Percentiles rank a stretch among this genome's conserved stretches.
Evolutionary conservation across 192 early-diverging fungal species (phyloP).

Genomic region (Coemansia asiatica): DNA sequence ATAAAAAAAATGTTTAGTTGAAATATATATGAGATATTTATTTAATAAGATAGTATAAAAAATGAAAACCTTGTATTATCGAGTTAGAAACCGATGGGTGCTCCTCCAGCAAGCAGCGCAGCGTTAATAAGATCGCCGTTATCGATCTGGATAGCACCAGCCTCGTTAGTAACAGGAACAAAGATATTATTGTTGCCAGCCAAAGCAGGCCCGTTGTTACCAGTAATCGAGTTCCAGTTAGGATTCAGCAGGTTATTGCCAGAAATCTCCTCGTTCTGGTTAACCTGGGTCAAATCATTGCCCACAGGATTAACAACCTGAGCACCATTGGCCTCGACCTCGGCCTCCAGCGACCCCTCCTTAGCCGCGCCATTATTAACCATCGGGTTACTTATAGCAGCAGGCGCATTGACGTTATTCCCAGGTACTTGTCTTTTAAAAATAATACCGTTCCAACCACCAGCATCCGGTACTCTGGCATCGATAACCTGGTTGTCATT

Average conservation of each 20-base stretch:
- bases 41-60: not conserved
- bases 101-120: slow-evolving; percentile 15
- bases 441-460: slow-evolving; percentile 4
- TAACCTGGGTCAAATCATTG: slow-evolving; percentile 34
- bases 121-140: slow-evolving; percentile 42
- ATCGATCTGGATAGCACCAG: slow-evolving; percentile 46
- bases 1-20: not conserved
- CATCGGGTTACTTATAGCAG: slow-evolving; percentile 20
- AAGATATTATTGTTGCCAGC: slow-evolving; percentile 35
- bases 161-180: slow-evolving; percentile 32
- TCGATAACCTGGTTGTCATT: slow-evolving; percentile 32
- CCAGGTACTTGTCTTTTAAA: slow-evolving; percentile 11
- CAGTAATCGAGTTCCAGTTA: slow-evolving; percentile 25
- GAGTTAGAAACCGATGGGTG: not conserved
- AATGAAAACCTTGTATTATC: too few relatives aligned
- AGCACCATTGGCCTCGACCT: slow-evolving; percentile 29
- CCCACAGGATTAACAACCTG: slow-evolving; percentile 32
- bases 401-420: slow-evolving; percentile 24
- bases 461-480: not conserved
- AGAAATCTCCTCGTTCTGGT: slow-evolving; percentile 32
- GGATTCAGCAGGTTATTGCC: slow-evolving; percentile 36
- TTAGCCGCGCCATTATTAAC: slow-evolving; percentile 30
- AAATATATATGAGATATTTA: too few relatives aligned
- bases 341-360: slow-evolving; percentile 31
- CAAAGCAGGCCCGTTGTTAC: slow-evolving; percentile 30